phyloP scores from a whole-genome alignment of 2,329 filamentous ascomycete species.

The Penicillium sp. region DNA sequence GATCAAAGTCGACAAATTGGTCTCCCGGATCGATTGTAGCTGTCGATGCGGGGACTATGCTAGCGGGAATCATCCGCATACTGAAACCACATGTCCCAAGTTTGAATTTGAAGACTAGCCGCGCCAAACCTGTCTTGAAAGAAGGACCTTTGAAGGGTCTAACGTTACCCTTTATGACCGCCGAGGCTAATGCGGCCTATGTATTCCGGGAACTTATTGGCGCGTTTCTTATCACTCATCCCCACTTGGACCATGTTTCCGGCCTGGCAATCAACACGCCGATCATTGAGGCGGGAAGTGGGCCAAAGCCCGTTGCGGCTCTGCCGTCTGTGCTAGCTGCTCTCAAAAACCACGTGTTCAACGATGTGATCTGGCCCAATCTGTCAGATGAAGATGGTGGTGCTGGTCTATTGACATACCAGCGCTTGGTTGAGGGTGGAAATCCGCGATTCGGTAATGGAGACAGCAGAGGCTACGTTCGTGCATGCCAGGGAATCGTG shows the following conservation, averaged over 20 bases:
- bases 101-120: slow-evolving; percentile 24
- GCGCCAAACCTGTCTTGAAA: slow-evolving; percentile 26
- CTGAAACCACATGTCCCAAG: slow-evolving; percentile 53
- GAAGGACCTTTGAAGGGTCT: slow-evolving; percentile 79
- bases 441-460: slow-evolving; percentile 81
- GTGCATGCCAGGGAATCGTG: slow-evolving; percentile 84
- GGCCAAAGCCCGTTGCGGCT: slow-evolving; percentile 81
- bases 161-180: slow-evolving; percentile 63
- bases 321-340: slow-evolving; percentile 87
- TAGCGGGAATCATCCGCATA: slow-evolving; percentile 80
- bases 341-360: slow-evolving; percentile 93
- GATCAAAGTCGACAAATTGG: slow-evolving; percentile 78
- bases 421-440: slow-evolving; percentile 83
- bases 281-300: slow-evolving; percentile 71
- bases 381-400: slow-evolving; percentile 94
- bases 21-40: slow-evolving; percentile 77
- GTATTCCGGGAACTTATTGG: slow-evolving; percentile 78
- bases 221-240: slow-evolving; percentile 89
- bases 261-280: slow-evolving; percentile 94
- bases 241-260: slow-evolving; percentile 92
- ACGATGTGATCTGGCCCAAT: slow-evolving; percentile 97
- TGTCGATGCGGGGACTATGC: slow-evolving; percentile 90
- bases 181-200: slow-evolving; percentile 76
- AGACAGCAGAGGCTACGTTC: slow-evolving; percentile 78
- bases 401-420: slow-evolving; percentile 86